These are phyloP conservation scores for Scheffersomyces lignosus DNA, from an alignment of 805 yeast species.

Conservation along the genomic window DNA sequence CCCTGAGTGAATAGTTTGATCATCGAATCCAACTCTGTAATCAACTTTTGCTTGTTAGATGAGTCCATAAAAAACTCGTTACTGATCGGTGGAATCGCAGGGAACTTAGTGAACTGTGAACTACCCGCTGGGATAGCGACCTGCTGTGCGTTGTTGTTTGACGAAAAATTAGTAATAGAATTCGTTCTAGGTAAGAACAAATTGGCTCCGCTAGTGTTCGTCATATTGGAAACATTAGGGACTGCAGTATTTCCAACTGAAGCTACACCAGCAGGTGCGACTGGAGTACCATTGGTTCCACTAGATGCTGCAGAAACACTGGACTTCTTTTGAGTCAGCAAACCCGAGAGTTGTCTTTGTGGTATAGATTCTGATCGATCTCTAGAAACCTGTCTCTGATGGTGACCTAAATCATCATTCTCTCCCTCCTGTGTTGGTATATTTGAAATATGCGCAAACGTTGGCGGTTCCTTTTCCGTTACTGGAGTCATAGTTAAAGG, in stretches of 20 bases:
- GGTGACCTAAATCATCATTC: neutral
- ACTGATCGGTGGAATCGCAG: conserved; percentile 35
- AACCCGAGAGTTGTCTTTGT: neutral
- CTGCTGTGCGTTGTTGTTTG: conserved; percentile 3
- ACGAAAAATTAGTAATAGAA: conserved; percentile 8
- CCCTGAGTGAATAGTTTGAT: conserved; percentile 39
- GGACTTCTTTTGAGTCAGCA: neutral
- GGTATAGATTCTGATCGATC: neutral
- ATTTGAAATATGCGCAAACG: conserved; percentile 1
- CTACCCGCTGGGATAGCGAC: conserved; percentile 1
- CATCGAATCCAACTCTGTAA: conserved; percentile 38
- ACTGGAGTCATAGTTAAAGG: conserved; percentile 81
- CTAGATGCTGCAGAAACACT: neutral
- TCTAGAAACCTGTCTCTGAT: neutral
- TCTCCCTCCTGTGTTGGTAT: neutral
- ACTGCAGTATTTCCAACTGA: neutral
- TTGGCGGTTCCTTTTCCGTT: conserved; percentile 52
- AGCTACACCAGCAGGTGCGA: neutral
- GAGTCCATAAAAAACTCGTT: conserved; percentile 39
- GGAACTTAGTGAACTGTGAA: conserved; percentile 23
- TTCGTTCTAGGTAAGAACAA: conserved; percentile 11
- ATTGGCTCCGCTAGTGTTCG: conserved; percentile 1
- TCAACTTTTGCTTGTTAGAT: conserved; percentile 33
- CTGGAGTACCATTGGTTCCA: neutral
- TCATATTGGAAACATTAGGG: conserved; percentile 1